phyloP scores from a whole-genome alignment of 208 protist species.

The Trichomonas vaginalis region DNA sequence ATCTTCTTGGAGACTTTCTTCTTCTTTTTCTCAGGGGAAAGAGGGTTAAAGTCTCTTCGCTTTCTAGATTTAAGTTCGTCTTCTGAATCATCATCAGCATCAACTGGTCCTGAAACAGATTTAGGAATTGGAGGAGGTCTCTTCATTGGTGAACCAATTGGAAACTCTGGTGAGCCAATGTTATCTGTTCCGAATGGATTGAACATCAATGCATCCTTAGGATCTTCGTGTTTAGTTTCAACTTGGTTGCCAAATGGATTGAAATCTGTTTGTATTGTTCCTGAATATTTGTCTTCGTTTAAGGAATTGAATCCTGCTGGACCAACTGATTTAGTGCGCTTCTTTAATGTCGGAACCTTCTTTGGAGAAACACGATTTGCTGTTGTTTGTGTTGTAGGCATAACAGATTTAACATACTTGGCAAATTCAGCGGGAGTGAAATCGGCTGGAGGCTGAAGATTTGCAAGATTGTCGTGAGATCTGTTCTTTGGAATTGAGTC shows the following conservation, averaged over 20 bases:
- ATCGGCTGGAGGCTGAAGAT: neutral
- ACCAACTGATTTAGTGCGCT: neutral
- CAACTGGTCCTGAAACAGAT: no score
- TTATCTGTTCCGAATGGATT: neutral
- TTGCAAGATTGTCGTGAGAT: neutral
- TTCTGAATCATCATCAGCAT: neutral
- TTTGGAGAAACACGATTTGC: neutral
- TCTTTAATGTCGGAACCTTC: neutral
- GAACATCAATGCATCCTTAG: neutral
- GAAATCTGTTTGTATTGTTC: neutral
- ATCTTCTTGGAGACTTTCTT: neutral
- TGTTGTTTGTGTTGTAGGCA: neutral
- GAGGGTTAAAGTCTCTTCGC: neutral
- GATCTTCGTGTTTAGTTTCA: neutral
- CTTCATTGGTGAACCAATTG: neutral
- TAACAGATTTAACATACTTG: neutral
- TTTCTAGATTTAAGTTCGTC: neutral
- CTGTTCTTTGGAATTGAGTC: neutral
- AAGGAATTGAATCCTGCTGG: neutral
- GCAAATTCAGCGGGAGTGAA: neutral
- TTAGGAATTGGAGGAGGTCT: neutral
- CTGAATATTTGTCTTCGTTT: neutral
- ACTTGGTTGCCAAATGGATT: neutral
- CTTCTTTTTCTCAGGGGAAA: neutral
- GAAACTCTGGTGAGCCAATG: neutral